Evolutionary conservation across 805 yeast species (phyloP), one percentile per base, ranked within the genome.

Genomic region (Starmera dryadoides): DNA sequence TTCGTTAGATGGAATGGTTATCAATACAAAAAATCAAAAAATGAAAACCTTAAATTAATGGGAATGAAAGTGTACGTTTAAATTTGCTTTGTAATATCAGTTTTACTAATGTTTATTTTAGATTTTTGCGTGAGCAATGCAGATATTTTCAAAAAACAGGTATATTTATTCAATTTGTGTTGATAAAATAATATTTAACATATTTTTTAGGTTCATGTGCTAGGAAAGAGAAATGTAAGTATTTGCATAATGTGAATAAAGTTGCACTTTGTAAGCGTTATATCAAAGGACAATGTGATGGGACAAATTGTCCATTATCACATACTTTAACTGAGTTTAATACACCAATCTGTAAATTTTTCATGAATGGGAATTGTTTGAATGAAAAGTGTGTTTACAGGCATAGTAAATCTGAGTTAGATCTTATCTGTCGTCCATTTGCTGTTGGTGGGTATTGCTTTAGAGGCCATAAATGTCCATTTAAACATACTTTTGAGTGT

Each of bases 381-480:
- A 76, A 75, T 42, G 48, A 52, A 4, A 57, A 66, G 28, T 79
- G 86, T 57, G 62, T 58, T 49, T 86, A 54, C 49, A 62, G 66
- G 26, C 85, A 71, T 58, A 71, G 66, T 62, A 50, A 50, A 38
- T 75, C 67, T 30, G 57, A 47, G 21, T 49, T 55, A 34, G 68
- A 64, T 22, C 59, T 77, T 4, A 64, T 76, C 1, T 85, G 95
- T 52, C 64, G 86, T 18, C 77, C 73, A 22, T 86, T 85, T 62
- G 72, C 89, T 4, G 49, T 79, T 26, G 74, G 75, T 15, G 88
- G 89, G 1, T 82, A 73, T 61, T 86, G 94, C 57, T 71, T 64
- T 23, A 56, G 73, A 19, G 95, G 93, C 0, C 51, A 59, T 20
- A 45, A 50, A 23, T 85, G 94, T 52, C 66, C 71, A 6, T 69